Base-by-base conservation (phyloP, 2,329 filamentous ascomycete species). In the Ophiocordyceps camponoti-rufipedis region DNA sequence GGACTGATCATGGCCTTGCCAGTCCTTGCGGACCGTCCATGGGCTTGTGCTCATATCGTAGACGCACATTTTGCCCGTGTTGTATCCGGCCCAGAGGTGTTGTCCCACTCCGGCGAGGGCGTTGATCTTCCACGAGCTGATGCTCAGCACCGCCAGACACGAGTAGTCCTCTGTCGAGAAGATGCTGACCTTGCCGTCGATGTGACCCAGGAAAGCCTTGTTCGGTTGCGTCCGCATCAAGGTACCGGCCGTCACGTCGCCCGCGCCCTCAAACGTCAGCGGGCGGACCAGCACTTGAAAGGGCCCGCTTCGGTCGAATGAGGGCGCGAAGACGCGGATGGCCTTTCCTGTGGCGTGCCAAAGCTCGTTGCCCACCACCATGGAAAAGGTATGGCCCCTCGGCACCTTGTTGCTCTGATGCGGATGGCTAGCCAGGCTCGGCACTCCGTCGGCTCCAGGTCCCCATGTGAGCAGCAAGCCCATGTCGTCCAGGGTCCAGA, bases 61-160 rank as follows among this genome's bases (percentile, higher is more conserved):
- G 8, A 96, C 83, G 55, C 86, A 91, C 31, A 94, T 78, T 72
- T 82, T 94, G 14, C 91, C 91, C 0, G 85, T 95, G 59, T 89
- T 95, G 65, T 88, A 96, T 3, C 82, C 89, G 28, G 87, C 86
- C 91, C 91, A 98, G 1, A 98, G 69, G 55, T 85, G 75, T 48
- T 80, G 74, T 5, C 87, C 88, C 3, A 87, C 82, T 9, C 86
- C 85, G 2, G 80, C 76, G 45, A 98, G 68, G 33, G 83, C 80
- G 58, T 87, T 94, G 62, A 98, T 94, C 63, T 95, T 96, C 72
- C 93, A 96, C 13, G 88, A 74, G 60, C 87, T 96, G 53, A 95
- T 75, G 55, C 79, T 94, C 48, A 96, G 68, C 33, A 94, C 71
- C 5, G 75, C 78, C n/a, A 93, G 57, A 54, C 85, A 94, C 1